These are phyloP conservation scores for Fusarium sp. DNA, from an alignment of 2,329 filamentous ascomycete genomes.

Conservation along the genomic window DNA sequence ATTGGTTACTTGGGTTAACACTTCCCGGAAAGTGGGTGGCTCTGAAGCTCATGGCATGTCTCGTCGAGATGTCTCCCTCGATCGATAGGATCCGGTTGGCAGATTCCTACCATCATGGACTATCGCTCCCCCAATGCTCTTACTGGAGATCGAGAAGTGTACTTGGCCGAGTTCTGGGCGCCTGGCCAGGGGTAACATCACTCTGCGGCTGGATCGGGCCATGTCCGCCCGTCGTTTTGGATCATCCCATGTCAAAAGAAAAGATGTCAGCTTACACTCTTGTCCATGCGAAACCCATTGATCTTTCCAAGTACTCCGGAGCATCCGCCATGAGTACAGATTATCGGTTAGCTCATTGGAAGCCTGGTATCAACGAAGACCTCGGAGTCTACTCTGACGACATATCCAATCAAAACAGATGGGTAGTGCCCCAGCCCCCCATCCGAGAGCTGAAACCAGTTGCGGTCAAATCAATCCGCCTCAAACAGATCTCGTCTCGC, in stretches of 20 bases:
- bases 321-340: neutral
- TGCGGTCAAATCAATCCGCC: conserved; percentile 10
- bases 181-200: conserved; percentile 9
- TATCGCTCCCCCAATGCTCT: neutral
- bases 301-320: neutral
- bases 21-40: conserved; percentile 19
- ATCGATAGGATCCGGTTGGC: neutral
- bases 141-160: conserved; percentile 24
- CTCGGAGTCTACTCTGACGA: neutral
- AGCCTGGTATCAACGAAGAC: neutral
- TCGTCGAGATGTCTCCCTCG: conserved; percentile 12
- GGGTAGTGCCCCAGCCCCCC: conserved; percentile 14
- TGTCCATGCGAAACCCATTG: neutral
- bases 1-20: conserved; percentile 22
- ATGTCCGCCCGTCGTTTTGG: conserved; percentile 17
- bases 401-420: conserved; percentile 8
- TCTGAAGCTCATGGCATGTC: conserved; percentile 13
- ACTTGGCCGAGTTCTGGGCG: conserved; percentile 10
- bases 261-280: neutral
- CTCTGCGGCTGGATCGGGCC: conserved; percentile 25
- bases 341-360: neutral
- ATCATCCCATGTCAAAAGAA: conserved; percentile 11
- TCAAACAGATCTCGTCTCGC: conserved; percentile 3
- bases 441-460: conserved; percentile 15
- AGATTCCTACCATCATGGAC: neutral